These are phyloP conservation scores for Suhomyces xylopsoci DNA, from an alignment of 805 yeast species.

Conservation along the genomic window DNA sequence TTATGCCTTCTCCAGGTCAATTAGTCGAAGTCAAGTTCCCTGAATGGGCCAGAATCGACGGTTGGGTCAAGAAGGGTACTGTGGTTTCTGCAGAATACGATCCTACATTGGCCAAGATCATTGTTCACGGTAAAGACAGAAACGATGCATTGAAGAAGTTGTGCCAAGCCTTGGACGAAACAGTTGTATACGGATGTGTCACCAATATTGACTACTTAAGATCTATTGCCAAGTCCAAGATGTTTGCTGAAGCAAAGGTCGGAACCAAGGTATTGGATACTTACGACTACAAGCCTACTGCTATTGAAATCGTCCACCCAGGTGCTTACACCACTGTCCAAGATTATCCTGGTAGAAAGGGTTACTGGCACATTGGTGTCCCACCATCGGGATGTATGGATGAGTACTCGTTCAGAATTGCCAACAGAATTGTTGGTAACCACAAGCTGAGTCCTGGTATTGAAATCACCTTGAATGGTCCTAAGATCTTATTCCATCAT, in stretches of 20 bases:
- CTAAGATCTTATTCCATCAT: constrained; percentile 79
- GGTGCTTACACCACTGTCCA: constrained; percentile 92
- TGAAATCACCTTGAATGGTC: constrained; percentile 87
- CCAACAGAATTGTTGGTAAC: constrained; percentile 90
- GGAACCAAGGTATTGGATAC: constrained; percentile 86
- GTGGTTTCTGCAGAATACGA: constrained; percentile 89
- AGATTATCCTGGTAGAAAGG: constrained; percentile 92
- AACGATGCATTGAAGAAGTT: constrained; percentile 77
- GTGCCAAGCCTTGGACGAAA: constrained; percentile 78
- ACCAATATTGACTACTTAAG: constrained; percentile 89
- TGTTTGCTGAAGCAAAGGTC: constrained; percentile 82
- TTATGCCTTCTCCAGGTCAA: constrained; percentile 96
- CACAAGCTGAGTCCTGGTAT: constrained; percentile 78
- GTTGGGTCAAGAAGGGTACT: constrained; percentile 91
- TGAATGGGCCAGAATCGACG: constrained; percentile 86
- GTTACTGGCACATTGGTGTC: constrained; percentile 90
- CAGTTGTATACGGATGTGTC: constrained; percentile 82
- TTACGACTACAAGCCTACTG: constrained; percentile 73
- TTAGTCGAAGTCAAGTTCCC: constrained; percentile 85
- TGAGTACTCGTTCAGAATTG: constrained; percentile 81
- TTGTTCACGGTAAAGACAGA: constrained; percentile 89
- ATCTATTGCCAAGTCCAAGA: constrained; percentile 74
- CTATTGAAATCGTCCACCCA: constrained; percentile 70
- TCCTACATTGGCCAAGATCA: constrained; percentile 93
- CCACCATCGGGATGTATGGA: constrained; percentile 99